phyloP scores from a whole-genome alignment of 345 rosid species.

The Excoecaria cochinchinensis region DNA sequence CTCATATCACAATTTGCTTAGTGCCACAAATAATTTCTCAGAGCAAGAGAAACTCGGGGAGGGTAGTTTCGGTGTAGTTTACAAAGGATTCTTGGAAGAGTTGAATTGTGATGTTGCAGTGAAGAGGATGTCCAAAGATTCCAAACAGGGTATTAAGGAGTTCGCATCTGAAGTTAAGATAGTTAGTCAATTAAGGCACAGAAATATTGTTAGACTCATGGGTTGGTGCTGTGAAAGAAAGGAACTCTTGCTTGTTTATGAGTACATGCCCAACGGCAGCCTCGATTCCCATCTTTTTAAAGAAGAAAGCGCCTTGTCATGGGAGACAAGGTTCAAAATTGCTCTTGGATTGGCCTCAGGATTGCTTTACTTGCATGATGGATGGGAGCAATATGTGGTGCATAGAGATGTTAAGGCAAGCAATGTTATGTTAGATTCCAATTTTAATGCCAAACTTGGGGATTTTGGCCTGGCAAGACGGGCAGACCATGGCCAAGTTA shows the following conservation, averaged over 20 bases:
- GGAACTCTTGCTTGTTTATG: no score
- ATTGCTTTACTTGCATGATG: background rate
- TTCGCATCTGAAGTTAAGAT: background rate
- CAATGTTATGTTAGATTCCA: background rate
- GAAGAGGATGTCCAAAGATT: background rate
- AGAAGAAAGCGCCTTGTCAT: no score
- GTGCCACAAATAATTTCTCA: background rate
- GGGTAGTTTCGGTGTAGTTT: background rate
- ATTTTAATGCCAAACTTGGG: no score
- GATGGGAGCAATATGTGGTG: slow-evolving; percentile 6
- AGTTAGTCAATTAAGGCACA: background rate
- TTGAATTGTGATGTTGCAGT: background rate
- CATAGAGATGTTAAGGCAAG: slow-evolving; percentile 2
- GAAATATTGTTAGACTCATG: background rate
- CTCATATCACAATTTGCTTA: background rate
- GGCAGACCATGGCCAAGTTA: no score
- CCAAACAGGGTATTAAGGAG: slow-evolving; percentile 1
- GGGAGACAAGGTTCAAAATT: no score
- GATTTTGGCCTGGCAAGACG: no score
- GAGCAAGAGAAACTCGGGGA: background rate
- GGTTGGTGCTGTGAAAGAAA: slow-evolving; percentile 8
- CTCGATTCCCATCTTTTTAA: slow-evolving; percentile 3
- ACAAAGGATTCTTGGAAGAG: background rate
- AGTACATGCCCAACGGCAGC: background rate
- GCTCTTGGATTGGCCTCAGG: no score